phyloP scores from a whole-genome alignment of 148 eudicot genomes.

The Silene conica region DNA sequence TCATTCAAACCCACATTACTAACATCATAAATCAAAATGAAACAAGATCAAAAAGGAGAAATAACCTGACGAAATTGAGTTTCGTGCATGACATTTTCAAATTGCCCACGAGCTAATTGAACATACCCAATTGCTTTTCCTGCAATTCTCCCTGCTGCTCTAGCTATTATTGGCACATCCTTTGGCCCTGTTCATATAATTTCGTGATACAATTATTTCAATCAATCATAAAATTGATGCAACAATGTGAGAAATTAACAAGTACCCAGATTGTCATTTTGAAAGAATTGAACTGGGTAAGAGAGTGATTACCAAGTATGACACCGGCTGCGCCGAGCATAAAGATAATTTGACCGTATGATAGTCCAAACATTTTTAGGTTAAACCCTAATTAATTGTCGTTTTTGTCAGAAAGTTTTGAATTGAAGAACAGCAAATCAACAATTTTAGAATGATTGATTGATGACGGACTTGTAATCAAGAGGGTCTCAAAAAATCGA shows the following conservation, averaged over 20 bases:
- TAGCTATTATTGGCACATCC: conserved; percentile 69
- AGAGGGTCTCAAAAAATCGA: too few relatives aligned
- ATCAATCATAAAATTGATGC: not conserved
- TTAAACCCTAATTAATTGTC: not conserved
- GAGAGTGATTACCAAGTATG: conserved; percentile 31
- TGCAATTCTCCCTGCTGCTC: conserved; percentile 74
- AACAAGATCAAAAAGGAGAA: not conserved
- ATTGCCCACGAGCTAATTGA: conserved; percentile 93
- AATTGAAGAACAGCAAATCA: too few relatives aligned
- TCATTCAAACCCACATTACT: not conserved
- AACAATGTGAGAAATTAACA: not conserved
- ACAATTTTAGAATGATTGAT: too few relatives aligned
- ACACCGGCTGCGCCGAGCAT: conserved; percentile 49
- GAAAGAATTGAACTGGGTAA: not conserved
- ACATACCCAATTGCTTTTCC: conserved; percentile 88
- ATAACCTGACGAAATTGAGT: conserved; percentile 80
- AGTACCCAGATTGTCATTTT: not conserved
- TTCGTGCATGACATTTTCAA: conserved; percentile 77
- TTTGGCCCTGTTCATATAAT: conserved; percentile 54
- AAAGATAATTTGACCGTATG: conserved; percentile 46
- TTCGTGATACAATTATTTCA: conserved; percentile 1
- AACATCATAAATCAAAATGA: not conserved
- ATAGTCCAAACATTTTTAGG: conserved; percentile 43
- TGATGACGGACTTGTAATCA: too few relatives aligned
- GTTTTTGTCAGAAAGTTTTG: too few relatives aligned